Conservation (phyloP, 2,329 filamentous ascomycete genomes). For the Trichoderma sp. region DNA sequence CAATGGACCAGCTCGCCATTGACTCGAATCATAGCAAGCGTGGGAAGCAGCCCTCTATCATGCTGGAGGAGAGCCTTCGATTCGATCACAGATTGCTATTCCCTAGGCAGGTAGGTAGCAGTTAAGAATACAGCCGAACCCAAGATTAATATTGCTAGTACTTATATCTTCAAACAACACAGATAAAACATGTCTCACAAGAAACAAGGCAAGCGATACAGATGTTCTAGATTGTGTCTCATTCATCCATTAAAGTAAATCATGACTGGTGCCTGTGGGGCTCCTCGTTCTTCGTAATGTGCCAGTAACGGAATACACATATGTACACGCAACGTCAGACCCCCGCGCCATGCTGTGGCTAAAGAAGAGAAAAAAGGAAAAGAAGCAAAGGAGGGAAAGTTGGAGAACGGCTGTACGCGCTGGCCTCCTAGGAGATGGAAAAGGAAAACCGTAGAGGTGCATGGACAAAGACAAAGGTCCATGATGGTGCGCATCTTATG, state of each 20-base stretch:
- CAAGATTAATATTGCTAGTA: too few species aligned
- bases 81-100: not conserved
- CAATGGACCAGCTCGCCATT: not conserved
- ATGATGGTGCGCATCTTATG: slow-evolving; percentile 21
- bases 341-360: slow-evolving; percentile 17
- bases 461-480: not conserved
- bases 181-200: not conserved
- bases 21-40: not conserved
- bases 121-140: too few species aligned
- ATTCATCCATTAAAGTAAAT: slow-evolving; percentile 23
- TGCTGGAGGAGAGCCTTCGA: not conserved
- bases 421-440: not conserved
- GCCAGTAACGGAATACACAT: slow-evolving; percentile 21
- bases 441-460: slow-evolving; percentile 7
- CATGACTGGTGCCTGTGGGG: slow-evolving; percentile 17
- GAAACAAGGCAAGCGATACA: not conserved
- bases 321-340: slow-evolving; percentile 19
- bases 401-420: not conserved
- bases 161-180: not conserved
- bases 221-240: slow-evolving; percentile 14
- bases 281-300: slow-evolving; percentile 12
- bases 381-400: not conserved
- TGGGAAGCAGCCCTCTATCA: too few species aligned
- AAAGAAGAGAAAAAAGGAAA: slow-evolving; percentile 1
- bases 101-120: too few species aligned